phyloP scores from a whole-genome alignment of 371 early-diverging fungal species.

The Nematocida ausubeli region DNA sequence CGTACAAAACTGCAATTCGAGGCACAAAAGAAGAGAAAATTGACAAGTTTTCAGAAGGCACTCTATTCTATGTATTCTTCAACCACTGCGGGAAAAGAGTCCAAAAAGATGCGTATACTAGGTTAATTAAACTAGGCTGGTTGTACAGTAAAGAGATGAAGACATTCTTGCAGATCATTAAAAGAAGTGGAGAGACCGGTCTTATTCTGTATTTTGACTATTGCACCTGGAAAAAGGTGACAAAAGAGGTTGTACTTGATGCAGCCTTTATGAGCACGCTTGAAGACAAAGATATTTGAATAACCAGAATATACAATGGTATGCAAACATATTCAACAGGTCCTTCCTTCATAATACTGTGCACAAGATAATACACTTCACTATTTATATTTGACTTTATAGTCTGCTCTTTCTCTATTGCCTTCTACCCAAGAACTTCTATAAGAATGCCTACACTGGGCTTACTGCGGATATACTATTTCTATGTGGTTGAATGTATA shows the following conservation, averaged over 20 bases:
- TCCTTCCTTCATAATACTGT: too few species aligned
- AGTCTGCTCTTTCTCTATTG: conserved; percentile 1
- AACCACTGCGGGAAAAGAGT: conserved; percentile 49
- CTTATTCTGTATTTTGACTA: conserved; percentile 54
- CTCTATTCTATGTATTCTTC: conserved; percentile 54
- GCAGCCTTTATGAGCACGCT: conserved; percentile 47
- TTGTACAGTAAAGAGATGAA: conserved; percentile 51
- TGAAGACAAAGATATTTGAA: conserved; percentile 2
- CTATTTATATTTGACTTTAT: too few species aligned
- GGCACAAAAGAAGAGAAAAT: conserved; percentile 51
- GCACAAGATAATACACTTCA: too few species aligned
- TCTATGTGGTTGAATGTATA: too few species aligned
- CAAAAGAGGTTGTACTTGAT: conserved; percentile 47
- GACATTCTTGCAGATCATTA: conserved; percentile 51
- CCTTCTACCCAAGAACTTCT: too few species aligned
- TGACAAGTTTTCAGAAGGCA: conserved; percentile 55
- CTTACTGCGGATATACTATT: too few species aligned
- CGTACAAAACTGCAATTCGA: conserved; percentile 35
- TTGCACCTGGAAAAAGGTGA: conserved; percentile 56
- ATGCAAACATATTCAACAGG: too few species aligned
- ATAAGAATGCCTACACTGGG: too few species aligned
- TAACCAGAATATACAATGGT: background rate
- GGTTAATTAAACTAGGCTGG: conserved; percentile 43
- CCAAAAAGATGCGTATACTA: conserved; percentile 40
- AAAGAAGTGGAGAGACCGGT: conserved; percentile 10